A percentile compares a stretch with the other conserved stretches of the same genome.
phyloP scores from a whole-genome alignment of 2,329 filamentous ascomycete genomes.

The Sclerotinia trifoliorum region DNA sequence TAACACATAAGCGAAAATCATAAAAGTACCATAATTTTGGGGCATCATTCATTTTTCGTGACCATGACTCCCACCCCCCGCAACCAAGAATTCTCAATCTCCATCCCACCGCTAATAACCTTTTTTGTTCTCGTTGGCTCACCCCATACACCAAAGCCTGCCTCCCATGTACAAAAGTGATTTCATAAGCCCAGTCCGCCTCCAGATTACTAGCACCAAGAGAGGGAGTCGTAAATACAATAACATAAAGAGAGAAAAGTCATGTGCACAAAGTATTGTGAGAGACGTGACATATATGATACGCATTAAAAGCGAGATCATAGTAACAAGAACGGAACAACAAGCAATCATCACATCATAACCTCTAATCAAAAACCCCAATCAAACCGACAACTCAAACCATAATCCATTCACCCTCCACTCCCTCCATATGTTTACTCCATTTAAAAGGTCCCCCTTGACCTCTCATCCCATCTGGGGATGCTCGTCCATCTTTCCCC shows the following conservation, averaged over 20 bases:
- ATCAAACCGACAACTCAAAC: constrained; percentile 46
- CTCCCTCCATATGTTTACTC: constrained; percentile 38
- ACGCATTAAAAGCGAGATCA: background rate
- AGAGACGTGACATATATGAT: background rate
- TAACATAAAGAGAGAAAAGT: background rate
- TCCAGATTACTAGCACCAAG: background rate
- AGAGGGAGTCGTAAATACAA: background rate
- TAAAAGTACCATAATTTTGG: background rate
- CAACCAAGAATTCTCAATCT: background rate
- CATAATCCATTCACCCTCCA: constrained; percentile 67
- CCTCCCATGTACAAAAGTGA: background rate
- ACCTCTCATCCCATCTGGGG: constrained; percentile 3
- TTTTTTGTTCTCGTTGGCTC: background rate
- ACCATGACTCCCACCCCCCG: background rate
- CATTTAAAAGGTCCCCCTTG: constrained; percentile 35
- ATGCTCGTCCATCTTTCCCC: constrained; percentile 22
- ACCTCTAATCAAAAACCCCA: background rate
- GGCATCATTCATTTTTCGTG: background rate
- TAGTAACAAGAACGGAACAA: constrained; percentile 1
- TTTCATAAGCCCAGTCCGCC: background rate
- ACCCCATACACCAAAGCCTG: background rate
- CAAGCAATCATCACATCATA: background rate
- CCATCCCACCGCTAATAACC: background rate
- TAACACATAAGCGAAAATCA: background rate
- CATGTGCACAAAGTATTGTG: background rate